Percentiles rank a stretch among this genome's conserved stretches.
These are phyloP conservation scores for Aegilops sharonensis DNA, from an alignment of 176 grass and related monocot genomes.

Conservation along the genomic window DNA sequence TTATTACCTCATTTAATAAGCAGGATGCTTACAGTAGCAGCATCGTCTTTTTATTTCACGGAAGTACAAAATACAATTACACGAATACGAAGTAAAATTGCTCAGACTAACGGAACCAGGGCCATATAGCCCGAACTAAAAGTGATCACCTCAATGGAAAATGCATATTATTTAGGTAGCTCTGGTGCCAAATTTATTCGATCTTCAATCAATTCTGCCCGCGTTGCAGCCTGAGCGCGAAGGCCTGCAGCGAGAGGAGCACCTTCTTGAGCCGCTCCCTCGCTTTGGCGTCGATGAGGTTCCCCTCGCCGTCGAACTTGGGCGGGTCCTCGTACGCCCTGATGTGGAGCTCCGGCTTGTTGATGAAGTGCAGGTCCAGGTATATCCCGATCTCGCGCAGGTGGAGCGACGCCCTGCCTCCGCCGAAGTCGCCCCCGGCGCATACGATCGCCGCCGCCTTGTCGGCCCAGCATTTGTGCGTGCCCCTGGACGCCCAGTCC, in stretches of 20 bases:
- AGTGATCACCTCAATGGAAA: too few species aligned
- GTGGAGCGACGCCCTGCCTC: conserved; percentile 43
- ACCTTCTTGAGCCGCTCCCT: conserved; percentile 51
- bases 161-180: too few species aligned
- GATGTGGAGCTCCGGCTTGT: conserved; percentile 68
- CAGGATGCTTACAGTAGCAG: too few species aligned
- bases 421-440: conserved; percentile 47
- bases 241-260: conserved; percentile 49
- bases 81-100: too few species aligned
- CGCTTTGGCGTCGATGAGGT: conserved; percentile 43
- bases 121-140: too few species aligned
- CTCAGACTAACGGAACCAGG: too few species aligned
- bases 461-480: conserved; percentile 45
- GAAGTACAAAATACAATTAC: too few species aligned
- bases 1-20: too few species aligned
- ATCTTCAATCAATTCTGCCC: background rate
- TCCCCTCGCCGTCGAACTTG: conserved; percentile 48
- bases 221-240: conserved; percentile 43
- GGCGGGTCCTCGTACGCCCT: conserved; percentile 23
- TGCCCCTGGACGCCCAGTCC: conserved; percentile 63
- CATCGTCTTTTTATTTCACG: too few species aligned
- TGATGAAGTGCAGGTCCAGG: conserved; percentile 76
- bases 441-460: conserved; percentile 53
- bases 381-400: conserved; percentile 60
- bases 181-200: too few species aligned